Conservation (phyloP, 257 asterid genomes). For the Solanum bulbocastanum region DNA sequence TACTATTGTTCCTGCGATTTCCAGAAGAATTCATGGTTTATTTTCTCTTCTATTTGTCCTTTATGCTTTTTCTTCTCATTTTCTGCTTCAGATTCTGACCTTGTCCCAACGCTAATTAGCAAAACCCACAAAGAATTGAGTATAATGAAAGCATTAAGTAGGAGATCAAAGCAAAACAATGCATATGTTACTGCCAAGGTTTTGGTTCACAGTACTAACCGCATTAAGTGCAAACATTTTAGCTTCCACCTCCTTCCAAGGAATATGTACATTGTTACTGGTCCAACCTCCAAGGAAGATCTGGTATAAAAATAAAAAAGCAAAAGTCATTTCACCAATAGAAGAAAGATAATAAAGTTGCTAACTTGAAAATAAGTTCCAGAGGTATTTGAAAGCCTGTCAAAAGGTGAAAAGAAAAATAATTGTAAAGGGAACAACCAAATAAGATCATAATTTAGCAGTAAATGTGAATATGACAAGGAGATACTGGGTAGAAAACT, state of each 20-base stretch:
- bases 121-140: background rate
- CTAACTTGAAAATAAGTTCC: background rate
- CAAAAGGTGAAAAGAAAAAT: background rate
- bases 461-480: background rate
- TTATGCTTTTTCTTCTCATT: background rate
- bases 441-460: background rate
- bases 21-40: background rate
- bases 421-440: background rate
- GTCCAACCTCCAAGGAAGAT: conserved; percentile 53
- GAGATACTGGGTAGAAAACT: background rate
- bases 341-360: background rate
- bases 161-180: background rate
- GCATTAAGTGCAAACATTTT: conserved; percentile 66
- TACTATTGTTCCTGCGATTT: background rate
- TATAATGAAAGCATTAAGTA: conserved; percentile 4
- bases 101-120: background rate
- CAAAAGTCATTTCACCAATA: background rate
- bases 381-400: background rate
- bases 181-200: background rate
- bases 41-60: background rate
- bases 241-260: conserved; percentile 81
- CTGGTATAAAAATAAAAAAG: conserved; percentile 21
- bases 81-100: background rate
- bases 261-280: conserved; percentile 38
- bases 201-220: conserved; percentile 34